Evolutionary conservation across 176 grass and related monocot species (phyloP).

Genomic region (Oryza brachyantha): DNA sequence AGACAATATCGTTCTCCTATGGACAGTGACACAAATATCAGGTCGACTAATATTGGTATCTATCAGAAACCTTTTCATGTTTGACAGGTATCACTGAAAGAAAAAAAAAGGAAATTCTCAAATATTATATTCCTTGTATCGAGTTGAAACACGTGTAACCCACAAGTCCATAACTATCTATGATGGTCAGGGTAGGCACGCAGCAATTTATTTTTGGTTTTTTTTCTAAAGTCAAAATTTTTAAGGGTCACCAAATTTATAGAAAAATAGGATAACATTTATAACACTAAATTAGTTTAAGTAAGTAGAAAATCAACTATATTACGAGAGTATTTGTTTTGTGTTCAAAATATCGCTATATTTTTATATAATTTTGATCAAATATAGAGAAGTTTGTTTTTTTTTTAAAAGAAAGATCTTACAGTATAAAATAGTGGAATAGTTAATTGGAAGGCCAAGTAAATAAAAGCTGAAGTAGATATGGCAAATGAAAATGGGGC

Average conservation of each 20-base stretch:
- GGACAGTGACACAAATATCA: background rate
- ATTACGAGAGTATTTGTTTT: no score
- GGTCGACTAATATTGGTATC: background rate
- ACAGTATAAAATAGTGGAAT: background rate
- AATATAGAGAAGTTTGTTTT: no score
- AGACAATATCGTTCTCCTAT: background rate
- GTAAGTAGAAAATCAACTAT: no score
- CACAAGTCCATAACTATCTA: background rate
- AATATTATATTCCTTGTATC: background rate
- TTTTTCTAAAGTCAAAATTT: no score
- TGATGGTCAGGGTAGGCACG: background rate
- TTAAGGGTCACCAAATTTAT: no score
- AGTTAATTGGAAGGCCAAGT: background rate
- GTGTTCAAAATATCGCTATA: no score
- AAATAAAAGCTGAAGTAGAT: background rate
- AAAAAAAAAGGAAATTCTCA: background rate
- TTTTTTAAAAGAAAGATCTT: no score
- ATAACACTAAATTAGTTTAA: no score
- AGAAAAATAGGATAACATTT: no score
- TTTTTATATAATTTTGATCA: no score
- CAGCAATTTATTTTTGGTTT: no score
- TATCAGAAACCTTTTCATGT: background rate
- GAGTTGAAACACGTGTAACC: constrained; percentile 8
- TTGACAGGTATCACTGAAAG: background rate
- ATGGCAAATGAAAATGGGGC: background rate